Evolutionary conservation across 352 stramenopile genomes (phyloP).

Genomic region (Pythium periplocum): DNA sequence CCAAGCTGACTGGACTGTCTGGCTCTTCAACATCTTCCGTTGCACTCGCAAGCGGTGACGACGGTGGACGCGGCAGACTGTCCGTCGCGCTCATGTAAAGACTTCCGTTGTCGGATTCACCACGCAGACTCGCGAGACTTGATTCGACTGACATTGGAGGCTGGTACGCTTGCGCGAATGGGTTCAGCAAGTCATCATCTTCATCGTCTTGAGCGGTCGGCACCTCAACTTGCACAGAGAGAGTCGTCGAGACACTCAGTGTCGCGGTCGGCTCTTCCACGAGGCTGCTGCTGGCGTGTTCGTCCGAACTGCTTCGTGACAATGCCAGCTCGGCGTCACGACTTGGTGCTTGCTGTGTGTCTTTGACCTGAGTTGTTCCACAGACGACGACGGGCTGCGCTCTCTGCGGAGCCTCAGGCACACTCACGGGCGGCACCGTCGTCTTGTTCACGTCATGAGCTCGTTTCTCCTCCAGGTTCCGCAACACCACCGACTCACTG

Average conservation of each 20-base stretch:
- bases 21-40: slow-evolving; percentile 15
- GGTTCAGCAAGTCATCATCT: slow-evolving; percentile 68
- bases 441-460: not conserved
- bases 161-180: slow-evolving; percentile 52
- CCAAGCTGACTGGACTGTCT: slow-evolving; percentile 49
- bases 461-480: slow-evolving; percentile 20
- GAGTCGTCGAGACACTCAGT: too few relatives aligned
- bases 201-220: slow-evolving; percentile 4
- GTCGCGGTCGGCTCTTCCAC: too few relatives aligned
- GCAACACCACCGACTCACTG: slow-evolving; percentile 55
- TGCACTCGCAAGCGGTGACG: not conserved
- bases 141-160: slow-evolving; percentile 30
- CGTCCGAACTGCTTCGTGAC: too few relatives aligned
- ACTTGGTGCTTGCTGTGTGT: too few relatives aligned
- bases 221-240: slow-evolving; percentile 7
- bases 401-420: too few relatives aligned
- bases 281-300: too few relatives aligned
- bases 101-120: slow-evolving; percentile 17
- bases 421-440: not conserved
- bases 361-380: too few relatives aligned
- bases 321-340: too few relatives aligned
- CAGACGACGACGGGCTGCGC: too few relatives aligned
- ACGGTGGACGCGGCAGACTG: not conserved
- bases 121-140: slow-evolving; percentile 23
- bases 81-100: slow-evolving; percentile 24